A percentile compares a stretch with the other conserved stretches of the same genome.
phyloP scores from a whole-genome alignment of 768 basidiomycete species.

The Lentinula boryana region DNA sequence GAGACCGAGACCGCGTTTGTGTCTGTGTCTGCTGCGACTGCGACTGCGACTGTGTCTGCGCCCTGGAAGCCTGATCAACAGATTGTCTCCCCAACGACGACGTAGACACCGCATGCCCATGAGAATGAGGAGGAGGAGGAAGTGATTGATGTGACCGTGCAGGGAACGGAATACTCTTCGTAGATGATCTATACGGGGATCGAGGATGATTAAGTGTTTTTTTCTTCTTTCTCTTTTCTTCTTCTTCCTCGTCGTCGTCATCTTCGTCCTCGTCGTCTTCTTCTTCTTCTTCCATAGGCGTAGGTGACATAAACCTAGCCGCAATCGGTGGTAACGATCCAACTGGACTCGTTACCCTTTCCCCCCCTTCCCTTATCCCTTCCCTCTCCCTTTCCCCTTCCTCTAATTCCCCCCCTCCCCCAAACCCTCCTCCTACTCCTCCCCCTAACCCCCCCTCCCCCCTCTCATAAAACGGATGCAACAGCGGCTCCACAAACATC shows the following conservation, averaged over 20 bases:
- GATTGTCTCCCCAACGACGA: conserved; percentile 74
- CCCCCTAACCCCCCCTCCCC: not conserved
- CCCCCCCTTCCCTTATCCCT: conserved; percentile 21
- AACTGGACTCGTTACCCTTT: conserved; percentile 25
- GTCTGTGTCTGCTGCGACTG: too few relatives aligned
- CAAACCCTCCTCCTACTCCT: too few relatives aligned
- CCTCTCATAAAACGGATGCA: conserved; percentile 61
- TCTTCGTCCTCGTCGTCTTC: conserved; percentile 38
- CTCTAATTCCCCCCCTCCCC: too few relatives aligned
- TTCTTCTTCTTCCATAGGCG: conserved; percentile 33
- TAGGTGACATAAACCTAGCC: conserved; percentile 84
- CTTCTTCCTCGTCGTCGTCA: conserved; percentile 68
- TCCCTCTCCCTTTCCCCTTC: too few relatives aligned
- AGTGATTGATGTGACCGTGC: conserved; percentile 74
- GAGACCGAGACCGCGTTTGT: too few relatives aligned
- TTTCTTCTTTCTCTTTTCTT: conserved; percentile 36
- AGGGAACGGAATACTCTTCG: conserved; percentile 62
- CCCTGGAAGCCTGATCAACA: conserved; percentile 31
- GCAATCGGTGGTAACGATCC: conserved; percentile 76
- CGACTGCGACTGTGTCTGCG: conserved; percentile 41
- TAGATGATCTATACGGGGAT: conserved; percentile 64
- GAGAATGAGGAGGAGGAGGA: conserved; percentile 56
- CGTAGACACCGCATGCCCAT: conserved; percentile 43
- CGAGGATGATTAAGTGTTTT: conserved; percentile 77
- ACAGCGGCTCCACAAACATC: conserved; percentile 83